These are phyloP conservation scores for Apophysomyces sp. DNA, from an alignment of 371 early-diverging fungal species.

Conservation along the genomic window DNA sequence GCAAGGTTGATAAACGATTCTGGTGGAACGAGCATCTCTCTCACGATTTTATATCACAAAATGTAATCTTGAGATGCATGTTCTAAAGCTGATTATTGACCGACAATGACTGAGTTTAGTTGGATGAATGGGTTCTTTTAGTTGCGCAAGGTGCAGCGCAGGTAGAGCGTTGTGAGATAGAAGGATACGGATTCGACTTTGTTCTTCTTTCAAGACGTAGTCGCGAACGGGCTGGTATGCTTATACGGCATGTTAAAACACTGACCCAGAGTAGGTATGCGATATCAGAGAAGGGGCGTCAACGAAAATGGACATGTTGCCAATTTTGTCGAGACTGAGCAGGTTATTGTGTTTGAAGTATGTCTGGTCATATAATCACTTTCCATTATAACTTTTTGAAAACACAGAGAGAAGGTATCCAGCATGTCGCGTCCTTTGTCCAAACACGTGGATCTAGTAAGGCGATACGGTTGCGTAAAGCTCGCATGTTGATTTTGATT, in stretches of 20 bases:
- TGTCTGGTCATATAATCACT: not conserved
- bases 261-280: slow-evolving; percentile 36
- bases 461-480: not conserved
- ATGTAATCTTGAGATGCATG: not conserved
- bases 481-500: not conserved
- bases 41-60: slow-evolving; percentile 35
- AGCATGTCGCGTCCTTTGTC: slow-evolving; percentile 62
- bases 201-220: slow-evolving; percentile 59
- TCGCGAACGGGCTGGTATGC: slow-evolving; percentile 54
- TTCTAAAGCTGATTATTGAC: slow-evolving; percentile 21
- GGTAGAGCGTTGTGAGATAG: slow-evolving; percentile 59
- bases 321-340: slow-evolving; percentile 77
- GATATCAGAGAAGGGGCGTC: slow-evolving; percentile 65
- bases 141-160: slow-evolving; percentile 72
- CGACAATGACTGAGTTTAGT: slow-evolving; percentile 23
- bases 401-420: slow-evolving; percentile 39
- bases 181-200: slow-evolving; percentile 59
- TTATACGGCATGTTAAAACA: not conserved
- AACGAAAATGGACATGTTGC: slow-evolving; percentile 64
- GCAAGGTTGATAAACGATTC: slow-evolving; percentile 48
- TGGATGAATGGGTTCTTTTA: slow-evolving; percentile 64
- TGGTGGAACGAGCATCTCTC: slow-evolving; percentile 72
- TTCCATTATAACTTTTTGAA: not conserved
- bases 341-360: slow-evolving; percentile 45
- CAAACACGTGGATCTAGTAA: slow-evolving; percentile 67